Evolutionary conservation across 257 asterid genomes (phyloP).

Genomic region (Capsicum rhomboideum): DNA sequence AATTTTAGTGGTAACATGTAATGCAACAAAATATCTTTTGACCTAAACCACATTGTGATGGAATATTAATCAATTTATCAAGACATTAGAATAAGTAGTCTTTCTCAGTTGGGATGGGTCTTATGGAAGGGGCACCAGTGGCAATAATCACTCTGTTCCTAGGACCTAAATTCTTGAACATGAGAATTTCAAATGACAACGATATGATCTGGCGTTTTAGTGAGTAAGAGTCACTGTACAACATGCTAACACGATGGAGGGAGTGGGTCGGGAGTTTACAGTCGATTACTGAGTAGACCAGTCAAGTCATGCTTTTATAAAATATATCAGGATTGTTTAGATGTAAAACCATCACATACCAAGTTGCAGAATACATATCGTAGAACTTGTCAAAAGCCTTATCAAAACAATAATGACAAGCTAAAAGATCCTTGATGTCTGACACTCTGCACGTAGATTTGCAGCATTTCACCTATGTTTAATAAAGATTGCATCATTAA

Average conservation of each 20-base stretch:
- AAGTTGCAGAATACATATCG: constrained; percentile 73
- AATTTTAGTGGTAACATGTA: background rate
- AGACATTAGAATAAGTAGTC: background rate
- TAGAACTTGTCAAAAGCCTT: constrained; percentile 87
- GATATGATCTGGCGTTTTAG: background rate
- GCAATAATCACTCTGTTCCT: background rate
- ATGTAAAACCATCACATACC: constrained; percentile 34
- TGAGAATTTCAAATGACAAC: background rate
- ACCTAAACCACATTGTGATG: background rate
- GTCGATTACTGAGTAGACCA: background rate
- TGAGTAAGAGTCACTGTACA: background rate
- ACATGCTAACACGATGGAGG: background rate
- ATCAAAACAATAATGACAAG: constrained; percentile 66
- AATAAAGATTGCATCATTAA: background rate
- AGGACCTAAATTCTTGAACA: background rate
- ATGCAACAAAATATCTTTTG: background rate
- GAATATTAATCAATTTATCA: background rate
- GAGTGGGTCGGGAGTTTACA: background rate
- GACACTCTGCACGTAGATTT: constrained; percentile 75
- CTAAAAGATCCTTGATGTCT: constrained; percentile 58
- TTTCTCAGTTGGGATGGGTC: background rate
- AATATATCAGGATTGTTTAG: background rate
- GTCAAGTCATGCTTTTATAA: background rate
- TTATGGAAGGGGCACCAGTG: background rate
- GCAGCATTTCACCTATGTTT: constrained; percentile 73